Percentiles rank a stretch among this genome's conserved stretches.
These are phyloP conservation scores for Lasiodiplodia citricola DNA, from an alignment of 2,329 filamentous ascomycete species.

Conservation along the genomic window DNA sequence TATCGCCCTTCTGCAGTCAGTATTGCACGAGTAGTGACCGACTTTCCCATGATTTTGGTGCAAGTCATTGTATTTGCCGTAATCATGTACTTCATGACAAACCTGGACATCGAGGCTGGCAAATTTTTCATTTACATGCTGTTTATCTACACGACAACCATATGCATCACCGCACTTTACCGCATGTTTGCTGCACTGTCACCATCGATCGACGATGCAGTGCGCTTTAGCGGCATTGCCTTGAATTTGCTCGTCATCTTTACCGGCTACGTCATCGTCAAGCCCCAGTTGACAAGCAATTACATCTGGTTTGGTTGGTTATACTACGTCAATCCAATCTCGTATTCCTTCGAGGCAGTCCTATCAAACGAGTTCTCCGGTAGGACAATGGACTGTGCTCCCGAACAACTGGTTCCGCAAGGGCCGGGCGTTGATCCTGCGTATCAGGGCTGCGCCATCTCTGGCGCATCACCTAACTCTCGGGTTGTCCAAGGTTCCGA, in stretches of 20 bases:
- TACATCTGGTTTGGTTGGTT: conserved; percentile 68
- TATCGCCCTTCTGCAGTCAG: conserved; percentile 71
- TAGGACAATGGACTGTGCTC: conserved; percentile 62
- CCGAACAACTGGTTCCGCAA: conserved; percentile 64
- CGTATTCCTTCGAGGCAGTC: conserved; percentile 71
- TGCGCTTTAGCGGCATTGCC: conserved; percentile 67
- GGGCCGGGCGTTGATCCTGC: conserved; percentile 60
- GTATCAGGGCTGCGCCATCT: conserved; percentile 67
- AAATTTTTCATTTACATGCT: conserved; percentile 72
- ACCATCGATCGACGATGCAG: conserved; percentile 68
- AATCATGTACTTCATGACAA: conserved; percentile 70
- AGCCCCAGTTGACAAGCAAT: conserved; percentile 61
- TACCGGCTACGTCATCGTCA: conserved; percentile 72
- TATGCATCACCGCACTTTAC: conserved; percentile 68
- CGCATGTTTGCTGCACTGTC: conserved; percentile 70
- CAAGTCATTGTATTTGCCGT: conserved; percentile 65
- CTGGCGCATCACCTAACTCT: conserved; percentile 61
- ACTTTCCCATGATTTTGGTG: conserved; percentile 64
- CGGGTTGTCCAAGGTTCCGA: conserved; percentile 57
- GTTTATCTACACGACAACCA: conserved; percentile 66
- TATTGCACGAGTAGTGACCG: conserved; percentile 66
- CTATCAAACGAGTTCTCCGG: conserved; percentile 69
- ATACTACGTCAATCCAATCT: conserved; percentile 54
- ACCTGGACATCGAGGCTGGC: conserved; percentile 61
- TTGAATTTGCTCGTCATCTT: conserved; percentile 68